Percentiles rank a stretch among this genome's conserved stretches.
These are phyloP conservation scores for Diutina neorugosa DNA, from an alignment of 1,139 yeast species.

Conservation along the genomic window DNA sequence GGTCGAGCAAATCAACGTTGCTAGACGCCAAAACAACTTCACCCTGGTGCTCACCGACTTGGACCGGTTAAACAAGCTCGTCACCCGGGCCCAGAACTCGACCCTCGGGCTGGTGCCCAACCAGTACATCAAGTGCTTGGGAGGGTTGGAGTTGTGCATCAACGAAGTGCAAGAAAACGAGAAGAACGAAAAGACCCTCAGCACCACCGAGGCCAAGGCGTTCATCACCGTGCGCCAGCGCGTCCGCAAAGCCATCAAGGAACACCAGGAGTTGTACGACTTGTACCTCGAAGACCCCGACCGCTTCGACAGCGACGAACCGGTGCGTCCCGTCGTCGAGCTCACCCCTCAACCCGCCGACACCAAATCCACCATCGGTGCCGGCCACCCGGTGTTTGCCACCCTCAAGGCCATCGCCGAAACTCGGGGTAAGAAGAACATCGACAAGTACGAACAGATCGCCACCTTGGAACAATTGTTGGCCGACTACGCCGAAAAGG, in stretches of 20 bases:
- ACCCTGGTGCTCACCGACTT: slow-evolving; percentile 62
- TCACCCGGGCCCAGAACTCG: slow-evolving; percentile 66
- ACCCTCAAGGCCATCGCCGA: slow-evolving; percentile 70
- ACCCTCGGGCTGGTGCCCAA: slow-evolving; percentile 55
- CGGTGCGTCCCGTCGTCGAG: slow-evolving; percentile 14
- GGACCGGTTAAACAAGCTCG: slow-evolving; percentile 59
- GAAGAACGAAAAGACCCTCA: slow-evolving; percentile 58
- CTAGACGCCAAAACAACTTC: slow-evolving; percentile 73
- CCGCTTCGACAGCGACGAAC: slow-evolving; percentile 46
- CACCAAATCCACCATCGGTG: slow-evolving; percentile 6
- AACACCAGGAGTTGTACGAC: slow-evolving; percentile 45
- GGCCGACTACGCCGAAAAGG: slow-evolving; percentile 23
- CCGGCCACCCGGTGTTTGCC: slow-evolving; percentile 42
- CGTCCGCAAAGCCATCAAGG: slow-evolving; percentile 69
- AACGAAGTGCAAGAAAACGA: slow-evolving; percentile 37
- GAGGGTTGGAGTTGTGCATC: slow-evolving; percentile 62
- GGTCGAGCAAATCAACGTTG: slow-evolving; percentile 58
- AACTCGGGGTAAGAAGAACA: slow-evolving; percentile 91
- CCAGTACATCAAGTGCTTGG: slow-evolving; percentile 55
- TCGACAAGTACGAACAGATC: slow-evolving; percentile 75
- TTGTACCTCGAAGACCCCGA: slow-evolving; percentile 63
- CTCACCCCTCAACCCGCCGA: slow-evolving; percentile 5
- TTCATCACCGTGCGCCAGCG: slow-evolving; percentile 84
- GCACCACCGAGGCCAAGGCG: slow-evolving; percentile 78
- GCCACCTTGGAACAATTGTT: slow-evolving; percentile 55